These are phyloP conservation scores for Trichoderma pleuroti DNA, from an alignment of 2,329 filamentous ascomycete species.

Conservation along the genomic window DNA sequence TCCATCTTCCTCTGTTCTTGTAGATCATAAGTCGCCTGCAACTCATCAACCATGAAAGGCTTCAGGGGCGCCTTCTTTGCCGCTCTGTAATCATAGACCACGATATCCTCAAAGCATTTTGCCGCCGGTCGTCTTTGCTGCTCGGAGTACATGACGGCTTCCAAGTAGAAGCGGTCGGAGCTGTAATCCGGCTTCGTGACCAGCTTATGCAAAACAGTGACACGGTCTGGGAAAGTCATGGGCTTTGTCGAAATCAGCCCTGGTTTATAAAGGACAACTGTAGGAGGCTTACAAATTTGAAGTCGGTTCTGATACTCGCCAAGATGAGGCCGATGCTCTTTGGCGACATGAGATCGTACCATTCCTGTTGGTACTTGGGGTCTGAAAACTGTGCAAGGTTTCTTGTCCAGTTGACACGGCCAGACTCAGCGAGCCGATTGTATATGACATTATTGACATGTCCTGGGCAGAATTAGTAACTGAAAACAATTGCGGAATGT, in stretches of 20 bases:
- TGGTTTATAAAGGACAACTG: neutral
- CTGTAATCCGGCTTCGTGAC: conserved; percentile 43
- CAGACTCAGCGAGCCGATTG: conserved; percentile 77
- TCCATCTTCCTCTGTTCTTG: conserved; percentile 29
- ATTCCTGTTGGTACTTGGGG: conserved; percentile 57
- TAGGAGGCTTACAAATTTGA: conserved; percentile 68
- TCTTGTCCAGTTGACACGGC: conserved; percentile 72
- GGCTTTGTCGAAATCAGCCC: conserved; percentile 48
- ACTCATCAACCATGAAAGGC: conserved; percentile 39
- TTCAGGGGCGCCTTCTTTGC: conserved; percentile 39
- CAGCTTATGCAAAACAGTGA: conserved; percentile 82
- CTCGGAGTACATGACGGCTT: conserved; percentile 71
- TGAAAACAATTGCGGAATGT: neutral
- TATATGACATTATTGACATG: conserved; percentile 89
- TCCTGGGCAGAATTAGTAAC: conserved; percentile 22
- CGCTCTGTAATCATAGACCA: conserved; percentile 32
- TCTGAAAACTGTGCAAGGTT: conserved; percentile 63
- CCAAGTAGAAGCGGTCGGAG: conserved; percentile 52
- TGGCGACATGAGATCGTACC: conserved; percentile 67
- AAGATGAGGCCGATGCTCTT: conserved; percentile 70
- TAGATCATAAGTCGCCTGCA: conserved; percentile 35
- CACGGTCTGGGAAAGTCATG: conserved; percentile 76
- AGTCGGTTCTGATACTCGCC: conserved; percentile 75
- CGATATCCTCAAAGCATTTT: conserved; percentile 58
- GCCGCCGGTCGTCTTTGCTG: conserved; percentile 69